phyloP scores from a whole-genome alignment of 352 stramenopile genomes.

The Halophytophthora batemanensis region DNA sequence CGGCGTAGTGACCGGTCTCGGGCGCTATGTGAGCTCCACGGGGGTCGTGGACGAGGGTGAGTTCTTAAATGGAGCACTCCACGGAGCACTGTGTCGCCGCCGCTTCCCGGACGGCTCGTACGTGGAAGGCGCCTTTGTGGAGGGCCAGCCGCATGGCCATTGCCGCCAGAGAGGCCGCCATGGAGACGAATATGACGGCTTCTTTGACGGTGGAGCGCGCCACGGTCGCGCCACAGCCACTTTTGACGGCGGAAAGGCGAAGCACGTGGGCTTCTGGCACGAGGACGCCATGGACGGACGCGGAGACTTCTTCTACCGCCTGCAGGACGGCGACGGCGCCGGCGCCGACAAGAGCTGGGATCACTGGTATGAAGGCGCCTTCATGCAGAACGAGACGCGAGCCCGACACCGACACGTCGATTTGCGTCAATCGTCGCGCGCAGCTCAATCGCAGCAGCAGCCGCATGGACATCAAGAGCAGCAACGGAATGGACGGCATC shows the following conservation, averaged over 20 bases:
- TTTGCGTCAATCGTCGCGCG: constrained; percentile 20
- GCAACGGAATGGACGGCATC: constrained; percentile 4
- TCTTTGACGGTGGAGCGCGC: constrained; percentile 51
- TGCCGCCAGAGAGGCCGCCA: constrained; percentile 34
- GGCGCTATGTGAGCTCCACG: constrained; percentile 57
- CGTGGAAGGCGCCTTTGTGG: constrained; percentile 43
- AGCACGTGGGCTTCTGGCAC: constrained; percentile 64
- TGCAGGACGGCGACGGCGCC: background rate
- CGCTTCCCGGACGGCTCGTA: constrained; percentile 45
- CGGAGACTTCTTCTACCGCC: constrained; percentile 53
- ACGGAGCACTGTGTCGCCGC: constrained; percentile 44
- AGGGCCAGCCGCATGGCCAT: constrained; percentile 45
- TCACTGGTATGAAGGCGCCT: constrained; percentile 76
- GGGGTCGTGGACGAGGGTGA: constrained; percentile 61
- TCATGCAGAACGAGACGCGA: constrained; percentile 54
- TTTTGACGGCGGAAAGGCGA: constrained; percentile 35
- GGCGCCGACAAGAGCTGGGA: constrained; percentile 28
- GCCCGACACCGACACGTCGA: constrained; percentile 55
- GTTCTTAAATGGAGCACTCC: constrained; percentile 55
- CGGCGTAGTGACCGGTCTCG: constrained; percentile 47
- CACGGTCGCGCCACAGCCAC: constrained; percentile 37
- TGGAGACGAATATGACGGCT: constrained; percentile 57
- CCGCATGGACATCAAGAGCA: too few species aligned
- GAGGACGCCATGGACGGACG: constrained; percentile 60
- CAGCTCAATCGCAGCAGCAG: too few species aligned